Evolutionary conservation across 495 filamentous ascomycete genomes (phyloP), one percentile per base, ranked within the genome.

Genomic region (Beverwykella pulmonaria): DNA sequence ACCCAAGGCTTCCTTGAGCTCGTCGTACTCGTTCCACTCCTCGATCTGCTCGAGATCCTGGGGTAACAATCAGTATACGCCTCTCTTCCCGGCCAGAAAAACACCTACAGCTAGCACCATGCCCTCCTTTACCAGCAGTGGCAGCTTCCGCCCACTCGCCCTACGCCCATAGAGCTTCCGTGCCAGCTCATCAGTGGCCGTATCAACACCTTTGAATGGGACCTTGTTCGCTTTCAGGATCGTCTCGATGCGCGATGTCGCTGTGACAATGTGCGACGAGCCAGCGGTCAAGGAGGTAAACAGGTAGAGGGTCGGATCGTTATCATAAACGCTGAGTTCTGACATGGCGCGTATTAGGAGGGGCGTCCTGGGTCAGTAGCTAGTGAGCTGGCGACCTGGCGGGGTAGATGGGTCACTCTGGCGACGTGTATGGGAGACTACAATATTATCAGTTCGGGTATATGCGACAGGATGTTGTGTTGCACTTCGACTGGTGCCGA

Each of bases 11-110:
- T 94, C 85, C 75, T 94, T 93, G 59, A 98, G 83, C 80, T 98
- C 94, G 73, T 90, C 93, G 73, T 93, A 96, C 72, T 98, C 94
- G 78, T 98, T 98, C 95, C 95, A 98, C 74, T 98, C 94, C 79
- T 98, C 94, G 60, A 97, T 84, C 73, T 97, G 85, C 61, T 96
- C 91, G 25, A 97, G 81, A 74, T 98, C 94, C 92, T 97, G 67
- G 2, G 27, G 6, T 9, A 14, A 17, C 19, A 50, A 25, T 50
- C 19, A 26, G 59, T 50, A 54, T 22, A 39, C 63, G 29, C 39
- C 53, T 25, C 15, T 47, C 20, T 3, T 41, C 26, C 5, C 0
- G 14, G 57, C 12, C 34, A 17, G 17, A 27, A 53, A 34, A 30
- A 20, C 25, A 86, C 91, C 68, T 85, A 98, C 93, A 59, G 90